Evolutionary conservation across 208 protist genomes (phyloP).

Genomic region (Wallacemonas sp.): DNA sequence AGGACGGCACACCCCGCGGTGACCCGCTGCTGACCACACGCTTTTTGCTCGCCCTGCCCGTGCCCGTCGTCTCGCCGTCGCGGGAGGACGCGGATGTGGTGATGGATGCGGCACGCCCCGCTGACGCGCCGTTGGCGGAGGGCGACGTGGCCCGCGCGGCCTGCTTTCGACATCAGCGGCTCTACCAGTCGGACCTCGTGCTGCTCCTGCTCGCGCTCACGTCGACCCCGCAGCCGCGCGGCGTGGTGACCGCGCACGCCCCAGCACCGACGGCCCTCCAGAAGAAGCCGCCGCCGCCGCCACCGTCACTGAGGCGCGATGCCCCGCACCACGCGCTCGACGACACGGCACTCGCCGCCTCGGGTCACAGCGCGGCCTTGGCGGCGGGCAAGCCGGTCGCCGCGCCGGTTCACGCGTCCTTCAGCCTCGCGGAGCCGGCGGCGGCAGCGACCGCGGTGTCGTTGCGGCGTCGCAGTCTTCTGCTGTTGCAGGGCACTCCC

Average conservation of each 20-base stretch:
- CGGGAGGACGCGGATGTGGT: no score
- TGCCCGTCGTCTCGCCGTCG: not conserved
- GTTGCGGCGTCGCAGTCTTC: not conserved
- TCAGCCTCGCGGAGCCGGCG: not conserved
- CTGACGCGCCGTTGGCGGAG: not conserved
- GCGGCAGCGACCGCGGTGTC: not conserved
- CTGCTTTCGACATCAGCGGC: slow-evolving; percentile 40
- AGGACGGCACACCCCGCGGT: slow-evolving; percentile 46
- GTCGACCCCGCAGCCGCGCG: slow-evolving; percentile 33
- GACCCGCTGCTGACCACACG: slow-evolving; percentile 61
- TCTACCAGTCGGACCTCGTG: slow-evolving; percentile 86
- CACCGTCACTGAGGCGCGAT: no score
- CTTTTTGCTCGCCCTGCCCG: slow-evolving; percentile 31
- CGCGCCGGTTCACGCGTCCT: not conserved
- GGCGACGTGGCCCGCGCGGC: not conserved
- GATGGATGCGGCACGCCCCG: not conserved
- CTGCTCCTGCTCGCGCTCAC: slow-evolving; percentile 67
- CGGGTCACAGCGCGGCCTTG: not conserved
- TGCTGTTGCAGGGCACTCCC: not conserved
- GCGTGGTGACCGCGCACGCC: not conserved
- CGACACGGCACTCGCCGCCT: not conserved
- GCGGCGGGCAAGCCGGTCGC: not conserved
- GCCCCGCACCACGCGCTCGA: no score
- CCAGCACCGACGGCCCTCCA: not conserved
- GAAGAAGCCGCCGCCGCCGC: not conserved